Conservation (phyloP, 495 filamentous ascomycete species). For the Jackrogersella minutella region DNA sequence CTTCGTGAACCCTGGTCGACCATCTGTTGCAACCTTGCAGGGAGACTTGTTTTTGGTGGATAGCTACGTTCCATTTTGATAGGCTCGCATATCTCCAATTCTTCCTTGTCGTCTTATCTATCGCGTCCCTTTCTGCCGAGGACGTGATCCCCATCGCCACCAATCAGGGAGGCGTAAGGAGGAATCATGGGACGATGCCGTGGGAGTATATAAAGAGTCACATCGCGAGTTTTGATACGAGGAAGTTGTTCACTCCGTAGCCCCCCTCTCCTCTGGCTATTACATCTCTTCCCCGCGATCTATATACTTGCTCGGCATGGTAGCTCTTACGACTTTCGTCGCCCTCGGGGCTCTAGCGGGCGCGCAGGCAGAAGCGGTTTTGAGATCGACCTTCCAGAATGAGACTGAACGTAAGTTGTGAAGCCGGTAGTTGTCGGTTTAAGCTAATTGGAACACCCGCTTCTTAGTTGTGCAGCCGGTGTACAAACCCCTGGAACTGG, state of each 20-base stretch:
- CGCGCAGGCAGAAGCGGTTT: not conserved
- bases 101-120: conserved; percentile 26
- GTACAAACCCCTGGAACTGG: conserved; percentile 61
- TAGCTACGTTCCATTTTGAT: conserved; percentile 18
- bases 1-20: conserved; percentile 4
- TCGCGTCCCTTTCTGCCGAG: conserved; percentile 16
- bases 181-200: conserved; percentile 1
- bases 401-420: conserved; percentile 13
- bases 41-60: conserved; percentile 14
- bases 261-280: not conserved
- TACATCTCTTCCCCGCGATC: not conserved
- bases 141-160: not conserved
- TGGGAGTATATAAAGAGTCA: conserved; percentile 7
- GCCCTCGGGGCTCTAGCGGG: conserved; percentile 10
- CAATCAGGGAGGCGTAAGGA: conserved; percentile 5
- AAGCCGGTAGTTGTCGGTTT: not conserved
- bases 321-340: not conserved
- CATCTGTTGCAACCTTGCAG: conserved; percentile 21
- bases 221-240: not conserved
- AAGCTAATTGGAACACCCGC: not conserved
- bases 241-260: not conserved
- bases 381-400: conserved; percentile 10
- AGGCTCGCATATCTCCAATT: conserved; percentile 25
- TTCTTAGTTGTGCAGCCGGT: conserved; percentile 29
- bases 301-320: conserved; percentile 4